These are phyloP conservation scores for Falciphora oryzae DNA, from an alignment of 2,329 filamentous ascomycete species.

Conservation along the genomic window DNA sequence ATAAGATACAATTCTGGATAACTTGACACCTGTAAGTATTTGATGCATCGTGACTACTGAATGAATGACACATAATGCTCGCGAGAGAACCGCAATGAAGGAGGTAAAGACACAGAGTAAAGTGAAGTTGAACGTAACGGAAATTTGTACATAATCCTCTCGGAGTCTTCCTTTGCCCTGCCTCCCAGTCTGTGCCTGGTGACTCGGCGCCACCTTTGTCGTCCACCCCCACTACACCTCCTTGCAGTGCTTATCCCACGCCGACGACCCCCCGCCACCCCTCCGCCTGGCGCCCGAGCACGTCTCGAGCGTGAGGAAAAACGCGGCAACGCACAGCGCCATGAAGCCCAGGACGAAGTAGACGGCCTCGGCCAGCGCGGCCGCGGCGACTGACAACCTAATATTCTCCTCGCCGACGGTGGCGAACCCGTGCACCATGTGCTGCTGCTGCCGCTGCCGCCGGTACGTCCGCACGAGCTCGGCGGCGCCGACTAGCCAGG, in stretches of 20 bases:
- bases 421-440: not conserved
- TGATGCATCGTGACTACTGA: no score
- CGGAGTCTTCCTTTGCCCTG: no score
- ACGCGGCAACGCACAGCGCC: slow-evolving; percentile 5
- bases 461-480: slow-evolving; percentile 3
- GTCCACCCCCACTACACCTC: slow-evolving; percentile 6
- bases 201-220: no score
- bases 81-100: no score
- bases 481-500: slow-evolving; percentile 7
- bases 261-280: not conserved
- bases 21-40: no score
- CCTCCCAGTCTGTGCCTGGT: no score
- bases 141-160: no score
- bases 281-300: slow-evolving; percentile 7
- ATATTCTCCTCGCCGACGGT: not conserved
- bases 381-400: not conserved
- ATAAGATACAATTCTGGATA: no score
- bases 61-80: no score
- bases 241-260: slow-evolving; percentile 9
- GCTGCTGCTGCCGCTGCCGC: not conserved
- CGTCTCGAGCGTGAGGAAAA: slow-evolving; percentile 7
- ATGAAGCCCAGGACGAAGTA: slow-evolving; percentile 8
- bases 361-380: slow-evolving; percentile 5
- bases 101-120: no score
- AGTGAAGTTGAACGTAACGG: no score